Evolutionary conservation across 2,329 filamentous ascomycete species (phyloP), one percentile per base, ranked within the genome.

Genomic region (Penicillium sp.): DNA sequence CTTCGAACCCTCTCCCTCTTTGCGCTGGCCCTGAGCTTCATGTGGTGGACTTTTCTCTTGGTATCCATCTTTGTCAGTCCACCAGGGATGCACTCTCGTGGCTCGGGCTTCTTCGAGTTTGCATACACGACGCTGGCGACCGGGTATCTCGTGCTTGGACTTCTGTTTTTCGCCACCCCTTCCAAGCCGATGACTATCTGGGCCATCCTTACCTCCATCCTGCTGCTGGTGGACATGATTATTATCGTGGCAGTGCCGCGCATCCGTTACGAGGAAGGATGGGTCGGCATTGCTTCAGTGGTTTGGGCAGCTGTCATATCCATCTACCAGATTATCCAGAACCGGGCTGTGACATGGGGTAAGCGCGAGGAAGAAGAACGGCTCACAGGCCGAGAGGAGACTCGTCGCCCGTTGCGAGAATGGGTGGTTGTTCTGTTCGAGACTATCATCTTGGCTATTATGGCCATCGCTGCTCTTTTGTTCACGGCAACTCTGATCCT

Each of bases 1-100:
- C 77, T 93, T 47, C 83, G 90, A 66, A 88, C 84, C 65, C 69
- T 93, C 53, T 92, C 89, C 4, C 77, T 95, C 47, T 61, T 89
- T 32, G 88, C 96, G 64, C 77, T 92, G 18, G 69, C 83, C 44
- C 66, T 91, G 60, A 88, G 84, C 48, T 89, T 95, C 63, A 63
- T 89, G n/a, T 97, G 92, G 92, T 97, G 93, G 92, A 79, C 89
- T 8, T 70, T 96, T 46, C 77, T 95, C 29, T 78, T 98, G n/a
- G 83, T 96, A 13, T 89, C 89, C 47, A 83, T 87, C 57, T 98
- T 98, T 72, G 84, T 95, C 59, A 95, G 88, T 46, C 90, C 90
- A 12, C 92, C 92, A 0, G 85, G 86, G 41, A 84, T 97, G 67
- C 83, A 93, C 66, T 87, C 84, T 8, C 83, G 89, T 45, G 93